These are phyloP conservation scores for Chloris gayana DNA, from an alignment of 176 grass and related monocot species.

Conservation along the genomic window DNA sequence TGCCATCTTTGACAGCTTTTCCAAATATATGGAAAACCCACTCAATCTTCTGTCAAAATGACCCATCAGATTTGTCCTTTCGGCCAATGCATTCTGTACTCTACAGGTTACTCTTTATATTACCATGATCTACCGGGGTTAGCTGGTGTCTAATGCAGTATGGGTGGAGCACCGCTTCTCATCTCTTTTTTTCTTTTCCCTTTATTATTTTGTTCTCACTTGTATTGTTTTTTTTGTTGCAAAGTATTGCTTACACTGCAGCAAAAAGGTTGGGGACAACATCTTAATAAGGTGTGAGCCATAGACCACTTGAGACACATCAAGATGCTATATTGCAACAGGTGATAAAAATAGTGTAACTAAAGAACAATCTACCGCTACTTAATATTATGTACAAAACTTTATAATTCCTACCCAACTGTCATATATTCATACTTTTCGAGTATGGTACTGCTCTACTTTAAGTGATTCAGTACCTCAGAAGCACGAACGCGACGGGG, in stretches of 20 bases:
- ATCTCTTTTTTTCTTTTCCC: too few species aligned
- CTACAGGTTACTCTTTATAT: too few species aligned
- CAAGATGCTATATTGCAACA: too few species aligned
- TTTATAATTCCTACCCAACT: background rate
- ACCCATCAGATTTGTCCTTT: too few species aligned
- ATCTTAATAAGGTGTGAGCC: background rate
- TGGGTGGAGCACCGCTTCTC: background rate
- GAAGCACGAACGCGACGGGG: slow-evolving; percentile 57
- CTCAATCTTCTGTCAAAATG: too few species aligned
- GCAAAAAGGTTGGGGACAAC: background rate
- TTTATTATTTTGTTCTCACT: background rate
- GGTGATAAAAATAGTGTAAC: too few species aligned
- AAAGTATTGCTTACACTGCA: background rate
- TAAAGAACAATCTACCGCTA: too few species aligned
- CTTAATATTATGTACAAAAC: too few species aligned
- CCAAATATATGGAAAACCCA: too few species aligned
- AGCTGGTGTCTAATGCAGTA: background rate
- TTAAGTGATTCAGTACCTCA: slow-evolving; percentile 48
- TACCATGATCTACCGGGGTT: background rate
- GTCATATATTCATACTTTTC: background rate
- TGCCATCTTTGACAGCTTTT: background rate
- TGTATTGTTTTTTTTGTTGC: background rate
- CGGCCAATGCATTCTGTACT: too few species aligned
- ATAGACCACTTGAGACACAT: too few species aligned
- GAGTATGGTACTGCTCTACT: background rate